phyloP scores from a whole-genome alignment of 768 basidiomycete species.

The Termitomyces titanicus region DNA sequence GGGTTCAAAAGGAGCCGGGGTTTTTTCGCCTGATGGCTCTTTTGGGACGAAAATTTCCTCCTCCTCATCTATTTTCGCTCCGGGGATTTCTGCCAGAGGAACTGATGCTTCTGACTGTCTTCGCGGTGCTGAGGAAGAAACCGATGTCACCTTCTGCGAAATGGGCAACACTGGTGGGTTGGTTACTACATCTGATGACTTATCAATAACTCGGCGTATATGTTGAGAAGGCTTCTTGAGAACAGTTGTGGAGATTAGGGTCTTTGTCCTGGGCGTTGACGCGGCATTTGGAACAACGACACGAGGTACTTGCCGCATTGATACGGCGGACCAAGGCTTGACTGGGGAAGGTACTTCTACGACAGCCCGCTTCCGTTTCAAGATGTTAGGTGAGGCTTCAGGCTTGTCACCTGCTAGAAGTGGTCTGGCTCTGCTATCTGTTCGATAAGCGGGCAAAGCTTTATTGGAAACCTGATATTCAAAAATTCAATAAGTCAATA shows the following conservation, averaged over 20 bases:
- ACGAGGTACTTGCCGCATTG: slow-evolving; percentile 26
- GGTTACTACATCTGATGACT: not conserved
- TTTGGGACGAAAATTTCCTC: not conserved
- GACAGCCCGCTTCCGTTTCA: slow-evolving; percentile 42
- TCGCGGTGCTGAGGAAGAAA: not conserved
- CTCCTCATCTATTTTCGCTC: not conserved
- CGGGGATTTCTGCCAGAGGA: not conserved
- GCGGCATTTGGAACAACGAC: slow-evolving; percentile 5
- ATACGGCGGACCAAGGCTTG: slow-evolving; percentile 21
- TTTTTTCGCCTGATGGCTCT: not conserved
- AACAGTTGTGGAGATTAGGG: not conserved
- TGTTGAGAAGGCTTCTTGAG: slow-evolving; percentile 11
- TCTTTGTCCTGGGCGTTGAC: not conserved
- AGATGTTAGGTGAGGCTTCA: slow-evolving; percentile 11
- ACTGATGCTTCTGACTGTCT: not conserved
- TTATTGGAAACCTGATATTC: not conserved
- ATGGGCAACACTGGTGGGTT: not conserved
- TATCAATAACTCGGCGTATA: slow-evolving; percentile 19
- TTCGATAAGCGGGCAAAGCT: not conserved
- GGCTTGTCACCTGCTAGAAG: not conserved
- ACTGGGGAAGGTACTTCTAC: slow-evolving; percentile 27
- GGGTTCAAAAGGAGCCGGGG: not conserved
- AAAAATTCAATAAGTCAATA: not conserved
- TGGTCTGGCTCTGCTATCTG: not conserved
- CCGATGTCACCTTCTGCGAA: not conserved